phyloP scores from a whole-genome alignment of 1,139 yeast genomes.

The Saccharomyces hybrid region DNA sequence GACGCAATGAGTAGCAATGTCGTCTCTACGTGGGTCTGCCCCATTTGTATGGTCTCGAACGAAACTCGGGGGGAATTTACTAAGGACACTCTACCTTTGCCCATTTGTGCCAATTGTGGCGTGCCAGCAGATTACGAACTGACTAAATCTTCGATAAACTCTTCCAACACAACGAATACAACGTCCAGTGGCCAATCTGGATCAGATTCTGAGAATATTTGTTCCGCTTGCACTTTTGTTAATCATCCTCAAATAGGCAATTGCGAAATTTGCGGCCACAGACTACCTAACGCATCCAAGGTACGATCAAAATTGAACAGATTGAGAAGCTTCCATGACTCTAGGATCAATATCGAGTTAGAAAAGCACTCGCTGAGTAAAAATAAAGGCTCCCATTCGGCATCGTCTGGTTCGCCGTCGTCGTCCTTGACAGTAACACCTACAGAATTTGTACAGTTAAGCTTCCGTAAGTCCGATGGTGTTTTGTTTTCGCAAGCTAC shows the following conservation, averaged over 20 bases:
- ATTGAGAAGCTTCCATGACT: slow-evolving; percentile 20
- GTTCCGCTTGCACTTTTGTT: slow-evolving; percentile 77
- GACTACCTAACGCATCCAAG: slow-evolving; percentile 35
- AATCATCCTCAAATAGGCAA: slow-evolving; percentile 71
- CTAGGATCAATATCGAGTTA: slow-evolving; percentile 27
- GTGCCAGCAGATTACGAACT: slow-evolving; percentile 40
- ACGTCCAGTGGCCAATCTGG: neutral
- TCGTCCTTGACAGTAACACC: slow-evolving; percentile 6
- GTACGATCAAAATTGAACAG: slow-evolving; percentile 9
- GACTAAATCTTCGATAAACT: slow-evolving; percentile 26
- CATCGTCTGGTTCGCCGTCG: neutral
- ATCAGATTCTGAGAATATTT: slow-evolving; percentile 39
- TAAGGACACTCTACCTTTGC: slow-evolving; percentile 34
- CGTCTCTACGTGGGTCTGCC: slow-evolving; percentile 63
- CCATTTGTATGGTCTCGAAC: slow-evolving; percentile 72
- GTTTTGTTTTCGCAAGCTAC: slow-evolving; percentile 40
- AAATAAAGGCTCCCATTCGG: neutral
- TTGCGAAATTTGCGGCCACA: slow-evolving; percentile 85
- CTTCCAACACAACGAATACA: slow-evolving; percentile 1
- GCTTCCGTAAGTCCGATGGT: slow-evolving; percentile 59
- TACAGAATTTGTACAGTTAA: slow-evolving; percentile 41
- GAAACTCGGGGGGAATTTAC: slow-evolving; percentile 36
- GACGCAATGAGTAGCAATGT: slow-evolving; percentile 20
- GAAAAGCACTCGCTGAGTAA: slow-evolving; percentile 11
- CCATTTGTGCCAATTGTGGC: slow-evolving; percentile 74